phyloP scores from a whole-genome alignment of 495 filamentous ascomycete species.

The Tuber melanosporum region DNA sequence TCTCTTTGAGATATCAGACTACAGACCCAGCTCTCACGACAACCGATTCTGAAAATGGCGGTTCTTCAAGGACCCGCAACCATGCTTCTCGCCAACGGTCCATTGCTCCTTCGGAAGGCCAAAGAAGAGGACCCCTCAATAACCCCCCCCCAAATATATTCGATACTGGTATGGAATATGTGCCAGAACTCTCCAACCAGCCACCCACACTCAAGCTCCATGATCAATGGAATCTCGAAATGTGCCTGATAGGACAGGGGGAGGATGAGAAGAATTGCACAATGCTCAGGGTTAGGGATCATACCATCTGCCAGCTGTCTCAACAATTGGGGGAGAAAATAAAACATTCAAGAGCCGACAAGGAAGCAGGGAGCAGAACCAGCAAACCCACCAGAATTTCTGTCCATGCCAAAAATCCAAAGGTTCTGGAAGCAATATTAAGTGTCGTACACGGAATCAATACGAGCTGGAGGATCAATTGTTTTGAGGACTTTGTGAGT shows the following conservation, averaged over 20 bases:
- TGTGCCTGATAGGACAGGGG: not conserved
- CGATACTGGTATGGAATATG: not conserved
- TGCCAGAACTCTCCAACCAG: not conserved
- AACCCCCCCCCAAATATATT: rapidly evolving
- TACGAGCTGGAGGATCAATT: not conserved
- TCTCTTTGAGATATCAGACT: not conserved
- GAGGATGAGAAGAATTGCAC: not conserved
- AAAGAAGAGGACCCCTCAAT: not conserved
- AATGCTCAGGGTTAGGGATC: not conserved
- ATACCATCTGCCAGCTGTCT: not conserved
- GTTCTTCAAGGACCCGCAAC: not conserved
- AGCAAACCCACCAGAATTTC: not conserved
- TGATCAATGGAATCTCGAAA: not conserved
- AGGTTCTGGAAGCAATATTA: not conserved
- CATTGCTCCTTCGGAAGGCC: not conserved
- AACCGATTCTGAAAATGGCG: not conserved
- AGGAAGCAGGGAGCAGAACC: not conserved
- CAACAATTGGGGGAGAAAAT: not conserved
- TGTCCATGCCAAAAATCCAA: not conserved
- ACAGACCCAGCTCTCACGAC: not conserved
- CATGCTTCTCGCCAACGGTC: not conserved
- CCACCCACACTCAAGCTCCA: not conserved
- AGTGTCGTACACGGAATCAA: not conserved
- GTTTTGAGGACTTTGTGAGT: not conserved
- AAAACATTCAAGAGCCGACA: not conserved